phyloP scores from a whole-genome alignment of 208 protist species.

The Angomonas ambiguus region DNA sequence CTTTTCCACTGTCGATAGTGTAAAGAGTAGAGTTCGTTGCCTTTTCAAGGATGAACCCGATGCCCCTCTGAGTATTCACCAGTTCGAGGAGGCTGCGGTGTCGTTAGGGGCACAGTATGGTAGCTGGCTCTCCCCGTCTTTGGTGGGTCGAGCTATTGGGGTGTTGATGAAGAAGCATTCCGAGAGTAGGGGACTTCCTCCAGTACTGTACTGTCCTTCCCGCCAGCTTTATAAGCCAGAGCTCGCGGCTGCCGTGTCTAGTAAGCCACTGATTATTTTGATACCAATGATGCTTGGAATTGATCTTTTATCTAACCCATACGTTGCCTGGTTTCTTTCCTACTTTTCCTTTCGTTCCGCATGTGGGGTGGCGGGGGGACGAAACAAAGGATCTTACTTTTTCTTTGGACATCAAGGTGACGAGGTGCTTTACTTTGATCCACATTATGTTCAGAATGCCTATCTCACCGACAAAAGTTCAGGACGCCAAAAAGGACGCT shows the following conservation, averaged over 20 bases:
- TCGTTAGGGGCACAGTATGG: conserved; percentile 40
- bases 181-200: background rate
- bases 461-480: conserved; percentile 31
- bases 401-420: conserved; percentile 57
- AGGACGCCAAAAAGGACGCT: conserved; percentile 11
- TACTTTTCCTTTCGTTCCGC: conserved; percentile 45
- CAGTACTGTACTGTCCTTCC: background rate
- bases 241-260: conserved; percentile 21
- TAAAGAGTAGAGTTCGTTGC: background rate
- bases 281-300: conserved; percentile 49
- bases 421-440: conserved; percentile 60
- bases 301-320: conserved; percentile 32
- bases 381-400: conserved; percentile 35
- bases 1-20: background rate
- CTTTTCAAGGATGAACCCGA: conserved; percentile 61
- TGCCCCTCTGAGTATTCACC: conserved; percentile 71
- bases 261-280: conserved; percentile 40
- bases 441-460: conserved; percentile 66
- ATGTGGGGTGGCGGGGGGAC: conserved; percentile 59
- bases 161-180: no score
- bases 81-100: conserved; percentile 37
- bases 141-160: conserved; percentile 31
- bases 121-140: conserved; percentile 55
- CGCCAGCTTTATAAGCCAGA: background rate
- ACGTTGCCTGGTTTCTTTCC: conserved; percentile 30